These are phyloP conservation scores for Chrysoporthe austroafricana DNA, from an alignment of 2,329 filamentous ascomycete species.

Conservation along the genomic window DNA sequence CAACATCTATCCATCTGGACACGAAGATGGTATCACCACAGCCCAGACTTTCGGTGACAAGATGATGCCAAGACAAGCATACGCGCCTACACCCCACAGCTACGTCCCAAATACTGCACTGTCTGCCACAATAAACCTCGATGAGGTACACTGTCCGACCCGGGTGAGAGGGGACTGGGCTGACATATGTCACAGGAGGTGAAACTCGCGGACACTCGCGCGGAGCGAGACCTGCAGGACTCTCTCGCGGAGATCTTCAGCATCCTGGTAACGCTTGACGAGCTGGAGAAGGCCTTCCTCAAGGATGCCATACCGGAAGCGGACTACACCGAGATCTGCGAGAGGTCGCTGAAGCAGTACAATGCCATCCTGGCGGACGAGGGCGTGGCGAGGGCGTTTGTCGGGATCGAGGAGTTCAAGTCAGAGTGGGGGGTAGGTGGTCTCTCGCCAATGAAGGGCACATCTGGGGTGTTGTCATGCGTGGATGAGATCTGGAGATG, in stretches of 20 bases:
- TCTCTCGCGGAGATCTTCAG: constrained; percentile 97
- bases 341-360: constrained; percentile 92
- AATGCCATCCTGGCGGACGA: constrained; percentile 92
- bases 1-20: neutral
- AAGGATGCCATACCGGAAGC: constrained; percentile 91
- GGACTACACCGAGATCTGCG: constrained; percentile 96
- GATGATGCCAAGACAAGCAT: constrained; percentile 68
- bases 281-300: constrained; percentile 93
- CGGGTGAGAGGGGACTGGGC: constrained; percentile 25
- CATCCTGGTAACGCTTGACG: constrained; percentile 93
- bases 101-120: constrained; percentile 85
- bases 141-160: constrained; percentile 67
- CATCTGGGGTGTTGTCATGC: neutral
- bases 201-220: constrained; percentile 82
- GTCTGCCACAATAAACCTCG: constrained; percentile 88
- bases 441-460: no score
- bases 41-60: constrained; percentile 1
- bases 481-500: no score
- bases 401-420: constrained; percentile 89
- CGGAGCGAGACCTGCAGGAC: constrained; percentile 91
- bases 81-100: constrained; percentile 88
- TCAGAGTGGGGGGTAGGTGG: constrained; percentile 81
- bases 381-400: constrained; percentile 84
- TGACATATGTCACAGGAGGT: constrained; percentile 69
- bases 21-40: constrained; percentile 9